Evolutionary conservation across 257 asterid genomes (phyloP), one percentile per base, ranked within the genome.

Genomic region (Fraxinus excelsior): DNA sequence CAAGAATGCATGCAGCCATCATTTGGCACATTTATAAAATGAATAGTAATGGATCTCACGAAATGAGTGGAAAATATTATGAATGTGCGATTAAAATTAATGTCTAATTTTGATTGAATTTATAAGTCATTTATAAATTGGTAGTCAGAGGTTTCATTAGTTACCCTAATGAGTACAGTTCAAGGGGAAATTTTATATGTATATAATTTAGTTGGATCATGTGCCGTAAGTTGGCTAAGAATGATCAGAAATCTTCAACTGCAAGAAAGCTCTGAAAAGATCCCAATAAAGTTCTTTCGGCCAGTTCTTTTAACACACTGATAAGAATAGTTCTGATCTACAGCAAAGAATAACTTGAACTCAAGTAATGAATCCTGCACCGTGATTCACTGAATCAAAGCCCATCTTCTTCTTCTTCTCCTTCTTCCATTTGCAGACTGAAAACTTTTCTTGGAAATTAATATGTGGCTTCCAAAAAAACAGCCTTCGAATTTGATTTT

Each of bases 341-440:
- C 83, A 72, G 83, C 81, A 84, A 84, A 75, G 87, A 78, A 84
- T 84, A 84, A 72, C 75, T 69, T 78, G 67, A 16, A 62, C 26
- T 40, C 75, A 81, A 81, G 87, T 46, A 84, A 84, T 76, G 87
- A 65, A 84, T 79, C 62, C 28, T 73, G 37, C 67, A 12, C 6
- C 60, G 16, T 56, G 66, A 70, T 37, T 49, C 35, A 44, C 31
- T 35, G 70, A 78, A 60, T 60, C 38, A 40, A 66, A 19, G 38
- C 67, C 46, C 14, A 14, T 70, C 28, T 18, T 49, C 6, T 2
- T 46, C 69, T 19, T 34, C 16, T 35, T 11, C 53, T 49, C 32
- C 67, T 12, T 26, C 7, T 21, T 58, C 13, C 31, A 58, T 58
- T n/a, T 56, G 7, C 65, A 56, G 65, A 19, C 65, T 16, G 65